Evolutionary conservation across 75 land plant species (phyloP).

Genomic region (Pseudotsuga menziesii): DNA sequence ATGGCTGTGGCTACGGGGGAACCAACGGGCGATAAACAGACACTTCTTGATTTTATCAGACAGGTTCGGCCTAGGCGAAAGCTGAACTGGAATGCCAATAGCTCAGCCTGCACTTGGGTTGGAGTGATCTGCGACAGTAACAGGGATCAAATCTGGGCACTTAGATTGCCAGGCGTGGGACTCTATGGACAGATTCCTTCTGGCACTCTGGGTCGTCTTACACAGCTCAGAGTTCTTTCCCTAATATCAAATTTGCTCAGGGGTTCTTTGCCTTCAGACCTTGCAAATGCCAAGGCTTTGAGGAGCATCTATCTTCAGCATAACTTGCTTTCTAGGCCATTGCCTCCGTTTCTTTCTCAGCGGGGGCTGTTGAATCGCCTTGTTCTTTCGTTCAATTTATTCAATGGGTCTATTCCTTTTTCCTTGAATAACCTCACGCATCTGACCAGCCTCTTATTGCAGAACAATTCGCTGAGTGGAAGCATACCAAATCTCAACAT

Average conservation of each 20-base stretch:
- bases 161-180: constrained; percentile 71
- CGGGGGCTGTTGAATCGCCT: constrained; percentile 29
- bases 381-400: constrained; percentile 59
- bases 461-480: constrained; percentile 73
- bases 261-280: constrained; percentile 71
- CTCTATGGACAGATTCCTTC: constrained; percentile 67
- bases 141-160: constrained; percentile 26
- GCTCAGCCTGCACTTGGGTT: constrained; percentile 49
- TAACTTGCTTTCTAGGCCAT: constrained; percentile 47
- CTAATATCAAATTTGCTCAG: constrained; percentile 59
- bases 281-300: constrained; percentile 9
- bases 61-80: constrained; percentile 41
- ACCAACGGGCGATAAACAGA: constrained; percentile 42
- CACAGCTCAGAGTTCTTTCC: constrained; percentile 60
- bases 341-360: constrained; percentile 38
- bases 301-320: constrained; percentile 40
- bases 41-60: constrained; percentile 42
- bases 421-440: constrained; percentile 33
- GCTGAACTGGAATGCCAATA: constrained; percentile 44
- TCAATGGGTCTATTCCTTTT: constrained; percentile 45
- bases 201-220: constrained; percentile 55
- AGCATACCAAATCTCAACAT: constrained; percentile 46
- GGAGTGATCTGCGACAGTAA: constrained; percentile 39
- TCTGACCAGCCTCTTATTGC: constrained; percentile 49
- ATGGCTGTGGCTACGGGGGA: constrained; percentile 19